A percentile compares a stretch with the other conserved stretches of the same genome.
Evolutionary conservation across 108 stramenopile genomes (phyloP).

Genomic region (Aurantiochytrium sp.): DNA sequence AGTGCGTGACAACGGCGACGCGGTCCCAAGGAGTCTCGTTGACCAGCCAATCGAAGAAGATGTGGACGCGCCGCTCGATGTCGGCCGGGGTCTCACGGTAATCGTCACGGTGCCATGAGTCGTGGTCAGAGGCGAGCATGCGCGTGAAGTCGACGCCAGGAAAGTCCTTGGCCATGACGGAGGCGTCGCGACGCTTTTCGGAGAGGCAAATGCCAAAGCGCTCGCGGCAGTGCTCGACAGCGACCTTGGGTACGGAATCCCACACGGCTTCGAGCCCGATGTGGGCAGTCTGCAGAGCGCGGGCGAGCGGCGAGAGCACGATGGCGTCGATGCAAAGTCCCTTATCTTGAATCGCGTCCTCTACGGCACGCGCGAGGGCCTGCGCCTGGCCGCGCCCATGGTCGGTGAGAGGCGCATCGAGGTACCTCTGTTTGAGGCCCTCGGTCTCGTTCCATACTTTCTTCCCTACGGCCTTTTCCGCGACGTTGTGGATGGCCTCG

Average conservation of each 20-base stretch:
- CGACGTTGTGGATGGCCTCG: constrained; percentile 11
- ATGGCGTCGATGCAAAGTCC: constrained; percentile 6
- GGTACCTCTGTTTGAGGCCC: neutral
- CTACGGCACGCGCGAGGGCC: neutral
- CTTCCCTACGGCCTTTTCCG: neutral
- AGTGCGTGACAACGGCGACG: neutral
- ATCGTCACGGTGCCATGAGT: neutral
- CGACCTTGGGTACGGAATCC: neutral
- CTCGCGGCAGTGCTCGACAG: constrained; percentile 13
- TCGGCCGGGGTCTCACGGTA: neutral
- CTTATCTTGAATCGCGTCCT: neutral
- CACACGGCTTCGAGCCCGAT: neutral
- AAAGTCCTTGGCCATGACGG: neutral
- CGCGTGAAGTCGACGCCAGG: neutral
- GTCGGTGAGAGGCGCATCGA: neutral
- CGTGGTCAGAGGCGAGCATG: neutral
- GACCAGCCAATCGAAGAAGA: constrained; percentile 1
- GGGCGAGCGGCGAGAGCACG: neutral
- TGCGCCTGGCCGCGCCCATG: neutral
- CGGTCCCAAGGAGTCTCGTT: neutral
- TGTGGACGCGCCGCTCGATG: neutral
- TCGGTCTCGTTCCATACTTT: constrained; percentile 4
- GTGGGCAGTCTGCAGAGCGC: neutral
- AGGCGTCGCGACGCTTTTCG: neutral
- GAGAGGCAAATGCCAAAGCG: constrained; percentile 26